phyloP scores from a whole-genome alignment of 1,139 yeast species.

The Scheffersomyces insectosa region DNA sequence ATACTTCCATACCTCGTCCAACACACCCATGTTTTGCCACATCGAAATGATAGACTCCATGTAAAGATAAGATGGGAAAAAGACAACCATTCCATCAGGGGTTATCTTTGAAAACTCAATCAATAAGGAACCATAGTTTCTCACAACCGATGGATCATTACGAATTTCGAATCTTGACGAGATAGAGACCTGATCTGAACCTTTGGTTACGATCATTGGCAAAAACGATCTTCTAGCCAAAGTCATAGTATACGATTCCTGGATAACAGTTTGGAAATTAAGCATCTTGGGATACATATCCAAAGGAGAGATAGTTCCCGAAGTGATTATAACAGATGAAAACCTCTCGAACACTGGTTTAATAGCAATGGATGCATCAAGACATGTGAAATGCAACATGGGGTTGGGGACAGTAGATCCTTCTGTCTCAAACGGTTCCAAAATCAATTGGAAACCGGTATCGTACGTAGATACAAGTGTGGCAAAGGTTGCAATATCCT shows the following conservation, averaged over 20 bases:
- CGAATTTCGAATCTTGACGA: constrained; percentile 95
- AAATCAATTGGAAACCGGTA: constrained; percentile 82
- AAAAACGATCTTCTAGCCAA: constrained; percentile 87
- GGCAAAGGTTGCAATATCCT: constrained; percentile 96
- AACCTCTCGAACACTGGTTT: constrained; percentile 95
- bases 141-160: constrained; percentile 95
- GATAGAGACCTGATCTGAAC: constrained; percentile 95
- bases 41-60: constrained; percentile 97
- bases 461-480: constrained; percentile 94
- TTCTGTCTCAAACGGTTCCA: constrained; percentile 96
- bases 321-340: constrained; percentile 91
- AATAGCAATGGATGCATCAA: constrained; percentile 97
- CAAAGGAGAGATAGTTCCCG: constrained; percentile 96
- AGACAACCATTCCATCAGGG: constrained; percentile 97
- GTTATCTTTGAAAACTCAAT: constrained; percentile 93
- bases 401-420: constrained; percentile 98
- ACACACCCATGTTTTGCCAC: constrained; percentile 98
- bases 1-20: constrained; percentile 98
- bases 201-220: constrained; percentile 95
- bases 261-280: constrained; percentile 90
- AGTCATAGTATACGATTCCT: constrained; percentile 95
- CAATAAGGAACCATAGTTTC: constrained; percentile 90
- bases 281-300: constrained; percentile 99
- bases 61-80: constrained; percentile 93
- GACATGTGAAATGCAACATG: constrained; percentile 87